Evolutionary conservation across 768 basidiomycete genomes (phyloP).

Genomic region (Coprinopsis strossmayeri): DNA sequence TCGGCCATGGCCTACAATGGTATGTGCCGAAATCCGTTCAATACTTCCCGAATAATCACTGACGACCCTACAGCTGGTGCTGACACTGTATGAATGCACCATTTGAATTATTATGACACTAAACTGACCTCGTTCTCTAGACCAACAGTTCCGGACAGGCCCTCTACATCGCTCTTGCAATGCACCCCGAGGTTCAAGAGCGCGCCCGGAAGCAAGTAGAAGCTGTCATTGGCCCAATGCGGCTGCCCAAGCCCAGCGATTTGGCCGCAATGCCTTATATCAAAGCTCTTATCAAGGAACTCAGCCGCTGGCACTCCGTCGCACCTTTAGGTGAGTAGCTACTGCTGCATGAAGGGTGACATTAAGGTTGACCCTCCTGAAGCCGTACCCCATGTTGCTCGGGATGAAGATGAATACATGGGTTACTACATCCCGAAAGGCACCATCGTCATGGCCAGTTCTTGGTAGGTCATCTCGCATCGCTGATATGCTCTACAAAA

Average conservation of each 20-base stretch:
- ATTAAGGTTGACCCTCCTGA: not conserved
- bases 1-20: conserved; percentile 20
- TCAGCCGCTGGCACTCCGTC: conserved; percentile 5
- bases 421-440: conserved; percentile 12
- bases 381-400: conserved; percentile 9
- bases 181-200: not conserved
- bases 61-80: conserved; percentile 17
- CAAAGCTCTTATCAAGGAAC: conserved; percentile 7
- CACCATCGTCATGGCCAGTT: conserved; percentile 3
- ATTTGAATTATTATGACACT: not conserved
- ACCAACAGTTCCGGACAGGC: not conserved
- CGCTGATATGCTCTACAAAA: not conserved
- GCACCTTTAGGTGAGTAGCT: conserved; percentile 4
- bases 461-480: not conserved
- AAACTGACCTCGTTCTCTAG: not conserved
- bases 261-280: not conserved
- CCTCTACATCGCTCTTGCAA: not conserved
- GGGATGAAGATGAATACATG: conserved; percentile 11
- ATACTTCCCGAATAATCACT: not conserved
- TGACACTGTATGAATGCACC: conserved; percentile 18
- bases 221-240: not conserved
- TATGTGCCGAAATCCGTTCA: conserved; percentile 1
- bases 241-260: not conserved
- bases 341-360: not conserved
- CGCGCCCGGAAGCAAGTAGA: conserved; percentile 2